Conservation (phyloP, 2,329 filamentous ascomycete genomes). For the Fusarium fujikuroi region DNA sequence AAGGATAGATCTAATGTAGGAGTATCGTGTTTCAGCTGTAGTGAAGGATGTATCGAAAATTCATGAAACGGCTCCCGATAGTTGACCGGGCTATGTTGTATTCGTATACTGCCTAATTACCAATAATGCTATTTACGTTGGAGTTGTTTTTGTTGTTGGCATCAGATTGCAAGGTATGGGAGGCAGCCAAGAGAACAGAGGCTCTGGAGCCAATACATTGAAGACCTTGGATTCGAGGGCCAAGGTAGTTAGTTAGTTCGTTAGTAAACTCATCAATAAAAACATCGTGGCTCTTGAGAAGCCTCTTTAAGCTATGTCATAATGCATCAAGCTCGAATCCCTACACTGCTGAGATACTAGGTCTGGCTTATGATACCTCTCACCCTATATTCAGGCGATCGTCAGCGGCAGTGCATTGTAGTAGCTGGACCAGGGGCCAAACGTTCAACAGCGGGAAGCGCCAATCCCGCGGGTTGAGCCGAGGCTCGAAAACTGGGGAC, state of each 20-base stretch:
- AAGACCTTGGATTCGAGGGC: neutral
- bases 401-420: conserved; percentile 31
- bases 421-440: conserved; percentile 13
- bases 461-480: conserved; percentile 32
- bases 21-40: conserved; percentile 14
- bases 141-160: neutral
- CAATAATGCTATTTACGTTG: neutral
- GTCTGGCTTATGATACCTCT: neutral
- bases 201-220: conserved; percentile 1
- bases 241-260: neutral
- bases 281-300: neutral
- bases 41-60: neutral
- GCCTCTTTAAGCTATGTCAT: conserved; percentile 11
- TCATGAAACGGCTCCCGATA: conserved; percentile 1
- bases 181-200: conserved; percentile 29
- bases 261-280: neutral
- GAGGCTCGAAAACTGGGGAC: conserved; percentile 10
- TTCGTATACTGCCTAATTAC: neutral
- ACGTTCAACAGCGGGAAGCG: conserved; percentile 17
- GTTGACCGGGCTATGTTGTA: neutral
- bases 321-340: conserved; percentile 19
- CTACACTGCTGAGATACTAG: conserved; percentile 35
- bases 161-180: neutral
- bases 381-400: conserved; percentile 26
- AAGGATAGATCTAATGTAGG: neutral